A percentile compares a stretch with the other conserved stretches of the same genome.
Conservation (phyloP, 1,284 basidiomycete genomes). For the Ganoderma meredithae region DNA sequence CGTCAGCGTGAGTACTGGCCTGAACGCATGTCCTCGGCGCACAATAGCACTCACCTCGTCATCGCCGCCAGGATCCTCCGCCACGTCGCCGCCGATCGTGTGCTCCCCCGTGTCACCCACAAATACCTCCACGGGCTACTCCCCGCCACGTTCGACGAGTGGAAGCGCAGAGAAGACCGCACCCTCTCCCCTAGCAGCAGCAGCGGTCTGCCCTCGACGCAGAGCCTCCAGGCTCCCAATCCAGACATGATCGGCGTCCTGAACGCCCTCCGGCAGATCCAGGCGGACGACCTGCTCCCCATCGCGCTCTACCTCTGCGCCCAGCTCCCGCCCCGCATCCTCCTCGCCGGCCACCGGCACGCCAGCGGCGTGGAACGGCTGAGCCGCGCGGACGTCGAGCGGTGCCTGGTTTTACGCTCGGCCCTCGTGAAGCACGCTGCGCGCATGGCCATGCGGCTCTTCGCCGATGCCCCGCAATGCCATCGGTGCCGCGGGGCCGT, state of each 20-base stretch:
- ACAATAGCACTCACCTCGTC: not conserved
- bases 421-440: not conserved
- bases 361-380: not conserved
- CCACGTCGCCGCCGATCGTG: not conserved
- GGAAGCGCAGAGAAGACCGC: not conserved
- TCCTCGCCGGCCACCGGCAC: not conserved
- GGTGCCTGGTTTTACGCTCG: not conserved
- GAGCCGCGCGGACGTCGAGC: not conserved
- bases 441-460: conserved; percentile 2
- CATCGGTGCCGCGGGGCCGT: not conserved
- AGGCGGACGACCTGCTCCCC: not conserved
- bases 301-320: conserved; percentile 1
- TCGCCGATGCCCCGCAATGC: not conserved
- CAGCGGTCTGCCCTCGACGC: too few species aligned
- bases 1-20: not conserved
- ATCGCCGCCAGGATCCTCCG: not conserved
- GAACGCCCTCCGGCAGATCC: not conserved
- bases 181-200: not conserved
- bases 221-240: too few species aligned
- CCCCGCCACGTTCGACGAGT: conserved; percentile 7
- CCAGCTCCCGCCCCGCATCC: not conserved
- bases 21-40: too few species aligned
- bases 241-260: not conserved
- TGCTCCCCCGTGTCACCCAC: not conserved
- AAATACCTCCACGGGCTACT: conserved; percentile 1